Evolutionary conservation across 495 filamentous ascomycete species (phyloP), one percentile per base, ranked within the genome.

Genomic region (Neurospora sp.): DNA sequence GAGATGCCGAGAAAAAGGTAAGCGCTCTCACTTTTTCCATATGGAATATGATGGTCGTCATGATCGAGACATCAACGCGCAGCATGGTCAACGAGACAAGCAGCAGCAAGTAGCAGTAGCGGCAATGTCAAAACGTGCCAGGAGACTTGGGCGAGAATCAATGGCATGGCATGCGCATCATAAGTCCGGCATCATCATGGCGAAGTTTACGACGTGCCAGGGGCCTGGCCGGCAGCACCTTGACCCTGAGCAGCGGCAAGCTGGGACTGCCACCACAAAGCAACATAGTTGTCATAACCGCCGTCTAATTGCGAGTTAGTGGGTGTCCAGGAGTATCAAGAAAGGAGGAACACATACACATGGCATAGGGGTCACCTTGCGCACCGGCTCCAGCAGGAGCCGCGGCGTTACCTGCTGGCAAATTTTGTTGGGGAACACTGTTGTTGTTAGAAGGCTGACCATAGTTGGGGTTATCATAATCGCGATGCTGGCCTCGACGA

Each of bases 381-480:
- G 73, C 74, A 37, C 70, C 73, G 27, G 78, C 74, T 20, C 73
- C 78, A 59, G 79, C 75, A 3, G 73, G 74, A 44, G 74, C 73
- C 14, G 79, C 53, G 53, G 53, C 75, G 37, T 71, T 70, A 39
- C 70, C 69, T 68, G 75, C 38, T 27, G 77, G 75, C 70, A 76
- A 68, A 40, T 40, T 75, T 42, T 74, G 53, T 35, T 66, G 42
- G 6, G 80, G 71, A 31, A 73, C 71, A 70, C 76, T 79, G 76
- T 72, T 77, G 40, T 75, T 53, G 74, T 76, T 77, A 77, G 78
- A 77, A 12, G 74, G 68, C 35, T 81, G 82, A 20, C 78, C 74
- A 71, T 84, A 84, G 78, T 75, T 82, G 69, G 80, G 81, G 46
- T 81, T 84, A 72, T 85, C 83, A 76, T 80, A 85, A 72, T 84